Evolutionary conservation across 129 eudicot species (phyloP), one percentile per base, ranked within the genome.

Genomic region (Lonicera japonica): DNA sequence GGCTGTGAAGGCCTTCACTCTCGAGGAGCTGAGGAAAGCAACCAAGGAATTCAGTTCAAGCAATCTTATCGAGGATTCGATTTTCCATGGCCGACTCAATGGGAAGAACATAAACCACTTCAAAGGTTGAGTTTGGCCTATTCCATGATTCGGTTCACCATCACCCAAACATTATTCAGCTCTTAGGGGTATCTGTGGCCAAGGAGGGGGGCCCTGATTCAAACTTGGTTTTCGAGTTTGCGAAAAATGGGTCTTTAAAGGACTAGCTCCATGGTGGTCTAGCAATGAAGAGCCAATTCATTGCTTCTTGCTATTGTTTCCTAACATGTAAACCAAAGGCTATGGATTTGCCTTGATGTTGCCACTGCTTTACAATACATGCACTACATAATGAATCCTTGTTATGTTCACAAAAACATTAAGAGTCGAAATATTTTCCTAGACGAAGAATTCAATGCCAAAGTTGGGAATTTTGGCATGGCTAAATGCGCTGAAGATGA

Each of bases 251-350:
- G 20, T 88, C 99, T 5, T 70, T 92, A 54, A 85, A 82, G 75
- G 99, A 92, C 58, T 92, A 96, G 99, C 73, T 92, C 39, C 99
- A 92, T 45, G 96, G 99, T 5, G 99, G 99, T 5, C 70, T 87
- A 53, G 99, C 99, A 19, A 79, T 88, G 81, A 92, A 92, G 63
- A 88, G 87, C 78, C 99, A 92, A 12, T 88, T 87, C 72, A 92
- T 92, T 8, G 90, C 91, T 4, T 87, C 96, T 0, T 92, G 98
- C 67, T 69, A 71, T 34, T 82, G 95, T 73, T 88, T 88, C 79
- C 68, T 92, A 75, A 82, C 79, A 12, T 92, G 99, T n/a, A 96
- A 82, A 68, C 25, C 96, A 88, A 56, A 78, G 99, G 86, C 67
- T 92, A 21, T 88, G 73, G 60, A 85, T 92, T 36, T 92, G 95